Evolutionary conservation across 345 rosid species (phyloP).

Genomic region (Rhodamnia rubescens): DNA sequence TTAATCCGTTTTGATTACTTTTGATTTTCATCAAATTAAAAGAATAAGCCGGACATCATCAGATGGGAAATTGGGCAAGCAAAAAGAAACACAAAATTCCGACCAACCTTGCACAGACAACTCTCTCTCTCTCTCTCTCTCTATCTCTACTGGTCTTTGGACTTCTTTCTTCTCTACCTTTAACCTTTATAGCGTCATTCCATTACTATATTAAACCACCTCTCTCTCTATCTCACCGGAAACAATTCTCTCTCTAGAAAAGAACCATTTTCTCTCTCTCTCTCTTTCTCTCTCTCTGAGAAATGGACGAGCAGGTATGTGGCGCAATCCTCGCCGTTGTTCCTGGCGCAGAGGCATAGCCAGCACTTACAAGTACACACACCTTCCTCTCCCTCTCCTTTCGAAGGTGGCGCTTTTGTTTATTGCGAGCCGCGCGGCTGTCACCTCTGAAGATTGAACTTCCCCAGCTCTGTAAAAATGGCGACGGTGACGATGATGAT

Average conservation of each 20-base stretch:
- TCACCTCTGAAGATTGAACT: background rate
- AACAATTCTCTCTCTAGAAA: background rate
- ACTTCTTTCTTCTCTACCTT: background rate
- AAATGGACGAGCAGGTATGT: background rate
- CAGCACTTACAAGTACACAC: background rate
- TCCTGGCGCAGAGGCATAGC: background rate
- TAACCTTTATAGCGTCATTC: background rate
- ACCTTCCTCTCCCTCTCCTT: background rate
- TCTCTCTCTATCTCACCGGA: background rate
- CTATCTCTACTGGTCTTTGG: background rate
- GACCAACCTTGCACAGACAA: background rate
- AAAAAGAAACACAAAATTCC: background rate
- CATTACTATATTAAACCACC: background rate
- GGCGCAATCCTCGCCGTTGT: conserved; percentile 1
- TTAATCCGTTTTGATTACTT: background rate
- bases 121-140: background rate
- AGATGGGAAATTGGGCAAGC: background rate
- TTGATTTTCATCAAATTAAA: background rate
- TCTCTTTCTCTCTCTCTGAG: background rate
- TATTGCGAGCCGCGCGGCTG: background rate
- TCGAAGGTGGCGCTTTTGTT: background rate
- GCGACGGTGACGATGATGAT: background rate
- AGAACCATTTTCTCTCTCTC: background rate
- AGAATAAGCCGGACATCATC: background rate
- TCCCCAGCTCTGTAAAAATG: background rate